Evolutionary conservation across 176 grass and related monocot species (phyloP), one percentile per base, ranked within the genome.

Genomic region (Echinochloa phyllopogon): DNA sequence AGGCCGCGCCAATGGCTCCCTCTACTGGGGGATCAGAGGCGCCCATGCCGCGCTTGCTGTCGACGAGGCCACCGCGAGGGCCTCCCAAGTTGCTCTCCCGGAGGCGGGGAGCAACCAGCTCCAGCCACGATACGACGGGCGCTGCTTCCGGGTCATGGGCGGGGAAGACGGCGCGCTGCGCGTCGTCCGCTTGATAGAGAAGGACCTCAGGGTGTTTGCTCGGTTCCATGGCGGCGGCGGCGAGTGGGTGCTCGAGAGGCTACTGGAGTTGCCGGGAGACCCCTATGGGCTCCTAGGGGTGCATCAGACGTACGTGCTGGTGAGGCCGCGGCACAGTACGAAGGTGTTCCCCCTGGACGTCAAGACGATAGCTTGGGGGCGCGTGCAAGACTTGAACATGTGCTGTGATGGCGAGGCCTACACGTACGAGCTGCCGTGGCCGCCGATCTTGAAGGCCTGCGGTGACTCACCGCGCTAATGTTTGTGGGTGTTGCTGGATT

Each of bases 261-360:
- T 17, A 5, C 29, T 88, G 44, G 66, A n/a, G n/a, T 44, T 88
- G 53, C 64, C 16, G 52, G 79, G 62, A 10, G 73, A n/a, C 6
- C 33, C 79, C 4, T 3, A 27, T 5, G 43, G 52, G 3, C 42
- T 43, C 27, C 72, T 14, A 1, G 48, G 13, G 21, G 79, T 53
- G 0, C 13, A 33, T 8, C 14, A 45, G 6, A 40, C 8, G 4
- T 71, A 53, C 65, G 3, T 83, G 41, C 36, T 88, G 3, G 16
- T 88, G 17, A 43, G 36, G n/a, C 86, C 80, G 8, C 4, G 12
- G 17, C 52, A 82, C 41, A 40, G 51, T 29, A 62, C 5, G 6
- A 77, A 79, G 51, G 45, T 88, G 3, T 82, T 88, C 86, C 78
- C 65, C 44, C 23, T 88, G 7, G 74, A 78, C 13, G 53, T 88